These are phyloP conservation scores for Penicillium bialowiezense DNA, from an alignment of 495 filamentous ascomycete genomes.

Conservation along the genomic window DNA sequence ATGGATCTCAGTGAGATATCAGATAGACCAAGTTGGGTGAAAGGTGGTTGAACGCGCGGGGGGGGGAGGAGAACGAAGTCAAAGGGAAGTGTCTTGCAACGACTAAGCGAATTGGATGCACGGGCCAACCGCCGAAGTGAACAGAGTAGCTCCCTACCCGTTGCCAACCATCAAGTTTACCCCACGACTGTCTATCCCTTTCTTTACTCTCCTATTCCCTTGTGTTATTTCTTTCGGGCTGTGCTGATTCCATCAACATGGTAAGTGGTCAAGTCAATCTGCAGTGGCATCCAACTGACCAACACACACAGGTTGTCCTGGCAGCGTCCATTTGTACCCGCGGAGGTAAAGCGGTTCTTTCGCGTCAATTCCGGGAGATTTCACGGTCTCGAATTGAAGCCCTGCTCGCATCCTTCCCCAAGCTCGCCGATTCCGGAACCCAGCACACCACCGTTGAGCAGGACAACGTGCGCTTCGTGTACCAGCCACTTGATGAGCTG, in stretches of 20 bases:
- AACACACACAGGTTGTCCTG: constrained; percentile 76
- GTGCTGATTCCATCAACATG: constrained; percentile 16
- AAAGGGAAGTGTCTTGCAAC: constrained; percentile 9
- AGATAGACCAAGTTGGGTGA: not conserved
- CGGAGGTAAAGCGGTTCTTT: constrained; percentile 94
- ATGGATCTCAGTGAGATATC: not conserved
- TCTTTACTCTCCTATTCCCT: constrained; percentile 3
- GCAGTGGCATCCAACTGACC: constrained; percentile 21
- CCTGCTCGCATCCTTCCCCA: constrained; percentile 92
- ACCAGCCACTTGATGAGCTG: constrained; percentile 96
- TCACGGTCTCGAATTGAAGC: constrained; percentile 93
- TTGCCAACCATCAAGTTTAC: constrained; percentile 26
- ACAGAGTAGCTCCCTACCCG: constrained; percentile 42
- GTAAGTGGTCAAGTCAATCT: constrained; percentile 7
- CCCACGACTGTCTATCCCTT: constrained; percentile 5
- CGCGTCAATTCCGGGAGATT: constrained; percentile 95
- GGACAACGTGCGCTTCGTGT: constrained; percentile 98
- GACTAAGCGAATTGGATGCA: constrained; percentile 46
- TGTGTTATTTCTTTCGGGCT: constrained; percentile 7
- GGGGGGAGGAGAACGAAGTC: constrained; percentile 6
- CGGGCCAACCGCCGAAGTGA: constrained; percentile 45
- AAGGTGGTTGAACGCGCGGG: constrained; percentile 10
- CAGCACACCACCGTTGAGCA: constrained; percentile 98
- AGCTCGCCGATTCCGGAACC: constrained; percentile 88
- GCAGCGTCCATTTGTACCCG: constrained; percentile 98